Evolutionary conservation across 805 yeast species (phyloP).

Genomic region (Nakazawaea molendinolei): DNA sequence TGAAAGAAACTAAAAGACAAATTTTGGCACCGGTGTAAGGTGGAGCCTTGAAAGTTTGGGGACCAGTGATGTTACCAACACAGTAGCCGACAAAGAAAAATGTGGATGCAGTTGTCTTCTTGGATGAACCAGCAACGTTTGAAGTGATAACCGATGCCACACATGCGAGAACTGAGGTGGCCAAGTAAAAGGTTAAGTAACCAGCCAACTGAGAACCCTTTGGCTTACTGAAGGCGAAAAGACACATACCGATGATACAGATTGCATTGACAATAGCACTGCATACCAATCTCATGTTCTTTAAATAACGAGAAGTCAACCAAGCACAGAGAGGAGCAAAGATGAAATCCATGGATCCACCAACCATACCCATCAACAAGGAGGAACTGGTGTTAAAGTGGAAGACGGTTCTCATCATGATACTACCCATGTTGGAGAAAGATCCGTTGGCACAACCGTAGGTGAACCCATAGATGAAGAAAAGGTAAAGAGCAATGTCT

Average conservation of each 20-base stretch:
- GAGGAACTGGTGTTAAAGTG: constrained; percentile 24
- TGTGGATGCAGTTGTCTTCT: constrained; percentile 42
- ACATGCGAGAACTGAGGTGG: constrained; percentile 20
- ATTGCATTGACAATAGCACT: constrained; percentile 16
- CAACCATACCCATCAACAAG: constrained; percentile 29
- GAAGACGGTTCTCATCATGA: constrained; percentile 31
- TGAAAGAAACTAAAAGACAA: constrained; percentile 18
- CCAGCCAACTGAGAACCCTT: constrained; percentile 21
- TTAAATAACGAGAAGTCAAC: constrained; percentile 14
- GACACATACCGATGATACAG: constrained; percentile 23
- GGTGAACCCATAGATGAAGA: constrained; percentile 34
- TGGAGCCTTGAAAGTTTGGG: constrained; percentile 49
- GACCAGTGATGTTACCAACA: constrained; percentile 50
- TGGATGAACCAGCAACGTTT: constrained; percentile 52
- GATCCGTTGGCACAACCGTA: constrained; percentile 52
- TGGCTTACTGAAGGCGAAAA: constrained; percentile 24
- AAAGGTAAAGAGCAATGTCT: constrained; percentile 41
- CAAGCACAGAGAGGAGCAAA: constrained; percentile 25
- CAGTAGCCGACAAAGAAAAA: constrained; percentile 41
- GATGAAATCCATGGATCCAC: constrained; percentile 25
- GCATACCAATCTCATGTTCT: constrained; percentile 20
- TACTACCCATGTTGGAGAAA: constrained; percentile 38
- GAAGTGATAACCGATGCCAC: constrained; percentile 32
- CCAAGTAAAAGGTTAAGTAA: constrained; percentile 17
- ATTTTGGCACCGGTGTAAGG: constrained; percentile 31